phyloP scores from a whole-genome alignment of 2,329 filamentous ascomycete genomes.

The Furcasterigmium sp. region DNA sequence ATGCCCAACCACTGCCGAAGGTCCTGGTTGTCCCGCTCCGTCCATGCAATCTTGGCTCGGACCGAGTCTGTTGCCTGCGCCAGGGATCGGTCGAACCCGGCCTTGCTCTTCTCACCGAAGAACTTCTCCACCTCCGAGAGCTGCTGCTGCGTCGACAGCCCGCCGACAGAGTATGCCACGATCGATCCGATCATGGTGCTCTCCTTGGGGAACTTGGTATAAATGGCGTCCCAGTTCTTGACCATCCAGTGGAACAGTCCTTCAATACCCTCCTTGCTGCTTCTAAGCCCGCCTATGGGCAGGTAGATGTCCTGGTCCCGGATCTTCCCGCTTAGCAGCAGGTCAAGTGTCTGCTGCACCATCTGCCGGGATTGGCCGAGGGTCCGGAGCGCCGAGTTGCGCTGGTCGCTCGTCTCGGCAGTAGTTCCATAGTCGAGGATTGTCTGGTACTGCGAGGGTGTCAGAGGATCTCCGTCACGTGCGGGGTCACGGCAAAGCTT shows the following conservation, averaged over 20 bases:
- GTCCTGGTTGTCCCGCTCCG: slow-evolving; percentile 70
- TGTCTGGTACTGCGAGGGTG: slow-evolving; percentile 57
- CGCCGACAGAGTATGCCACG: slow-evolving; percentile 74
- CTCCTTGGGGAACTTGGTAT: slow-evolving; percentile 77
- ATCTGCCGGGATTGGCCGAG: slow-evolving; percentile 77
- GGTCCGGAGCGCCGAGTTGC: slow-evolving; percentile 81
- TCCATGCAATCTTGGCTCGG: slow-evolving; percentile 77
- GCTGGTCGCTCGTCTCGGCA: slow-evolving; percentile 57
- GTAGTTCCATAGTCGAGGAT: slow-evolving; percentile 55
- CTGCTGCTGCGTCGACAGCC: slow-evolving; percentile 74
- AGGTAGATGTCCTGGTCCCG: slow-evolving; percentile 95
- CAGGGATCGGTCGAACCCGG: slow-evolving; percentile 77
- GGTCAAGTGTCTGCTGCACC: slow-evolving; percentile 72
- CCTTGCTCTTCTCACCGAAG: slow-evolving; percentile 77
- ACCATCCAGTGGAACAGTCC: slow-evolving; percentile 81
- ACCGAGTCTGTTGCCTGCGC: slow-evolving; percentile 87
- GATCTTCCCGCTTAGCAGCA: slow-evolving; percentile 74
- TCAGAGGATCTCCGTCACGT: slow-evolving; percentile 8
- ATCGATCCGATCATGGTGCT: slow-evolving; percentile 81
- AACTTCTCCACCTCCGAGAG: slow-evolving; percentile 72
- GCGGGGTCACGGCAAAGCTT: too few relatives aligned
- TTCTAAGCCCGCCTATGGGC: slow-evolving; percentile 72
- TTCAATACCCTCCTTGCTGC: slow-evolving; percentile 71
- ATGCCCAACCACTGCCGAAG: slow-evolving; percentile 51
- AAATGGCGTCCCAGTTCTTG: slow-evolving; percentile 80